Conservation (phyloP, 129 eudicot genomes). For the Lonicera japonica region DNA sequence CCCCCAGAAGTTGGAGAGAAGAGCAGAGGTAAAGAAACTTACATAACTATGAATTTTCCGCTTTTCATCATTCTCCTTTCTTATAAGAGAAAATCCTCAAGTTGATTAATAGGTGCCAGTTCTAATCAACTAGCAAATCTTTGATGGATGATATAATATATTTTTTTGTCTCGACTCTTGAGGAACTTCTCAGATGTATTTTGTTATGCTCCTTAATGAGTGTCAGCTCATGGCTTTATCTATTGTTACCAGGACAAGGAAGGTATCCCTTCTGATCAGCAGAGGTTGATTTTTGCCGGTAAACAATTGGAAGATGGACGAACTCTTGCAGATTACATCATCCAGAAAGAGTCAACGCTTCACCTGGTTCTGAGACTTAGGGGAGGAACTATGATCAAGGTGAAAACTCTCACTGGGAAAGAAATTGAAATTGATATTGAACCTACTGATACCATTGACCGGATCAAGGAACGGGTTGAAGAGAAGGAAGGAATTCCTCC, state of each 20-base stretch:
- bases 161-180: no score
- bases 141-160: no score
- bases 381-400: slow-evolving; percentile 97
- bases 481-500: slow-evolving; percentile 98
- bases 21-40: no score
- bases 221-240: no score
- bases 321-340: slow-evolving; percentile 85
- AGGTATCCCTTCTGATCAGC: slow-evolving; percentile 83
- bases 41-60: no score
- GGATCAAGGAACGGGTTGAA: slow-evolving; percentile 90
- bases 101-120: no score
- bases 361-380: slow-evolving; percentile 84
- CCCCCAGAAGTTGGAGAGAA: no score
- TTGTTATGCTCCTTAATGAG: no score
- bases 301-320: slow-evolving; percentile 92
- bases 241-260: slow-evolving; percentile 80
- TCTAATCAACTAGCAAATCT: no score
- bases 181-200: no score
- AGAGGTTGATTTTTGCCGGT: slow-evolving; percentile 89
- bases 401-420: slow-evolving; percentile 91
- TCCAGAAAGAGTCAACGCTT: slow-evolving; percentile 91
- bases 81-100: no score
- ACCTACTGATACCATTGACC: slow-evolving; percentile 80
- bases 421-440: slow-evolving; percentile 94
- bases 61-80: no score